These are phyloP conservation scores for Aureobasidium sp. DNA, from an alignment of 2,329 filamentous ascomycete species.

Conservation along the genomic window DNA sequence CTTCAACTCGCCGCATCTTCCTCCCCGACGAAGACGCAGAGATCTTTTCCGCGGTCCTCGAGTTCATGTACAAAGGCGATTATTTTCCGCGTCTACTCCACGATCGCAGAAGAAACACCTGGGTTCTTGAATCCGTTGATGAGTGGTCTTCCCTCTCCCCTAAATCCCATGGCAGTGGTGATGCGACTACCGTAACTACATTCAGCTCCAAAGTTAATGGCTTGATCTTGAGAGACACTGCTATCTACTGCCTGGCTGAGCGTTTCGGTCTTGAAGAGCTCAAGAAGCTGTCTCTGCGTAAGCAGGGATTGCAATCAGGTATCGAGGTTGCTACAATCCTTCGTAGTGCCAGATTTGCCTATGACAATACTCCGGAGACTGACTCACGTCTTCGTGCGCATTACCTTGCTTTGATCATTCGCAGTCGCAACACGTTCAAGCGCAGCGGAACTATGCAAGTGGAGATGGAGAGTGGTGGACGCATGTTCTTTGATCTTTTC, in stretches of 20 bases:
- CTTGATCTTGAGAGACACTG: conserved; percentile 89
- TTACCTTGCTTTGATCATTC: conserved; percentile 97
- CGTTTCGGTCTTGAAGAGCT: conserved; percentile 93
- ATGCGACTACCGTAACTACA: conserved; percentile 76
- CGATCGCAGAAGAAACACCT: conserved; percentile 87
- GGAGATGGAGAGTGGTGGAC: conserved; percentile 96
- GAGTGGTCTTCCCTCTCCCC: conserved; percentile 39
- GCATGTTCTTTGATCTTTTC: conserved; percentile 98
- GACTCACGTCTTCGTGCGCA: conserved; percentile 95
- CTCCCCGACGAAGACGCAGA: conserved; percentile 86
- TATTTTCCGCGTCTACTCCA: conserved; percentile 92
- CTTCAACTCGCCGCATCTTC: conserved; percentile 76
- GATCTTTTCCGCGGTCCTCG: conserved; percentile 92
- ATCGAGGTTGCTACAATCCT: conserved; percentile 94
- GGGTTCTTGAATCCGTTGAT: conserved; percentile 76
- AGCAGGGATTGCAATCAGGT: conserved; percentile 93
- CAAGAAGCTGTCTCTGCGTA: conserved; percentile 90
- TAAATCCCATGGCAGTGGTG: conserved; percentile 56
- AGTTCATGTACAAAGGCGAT: conserved; percentile 98
- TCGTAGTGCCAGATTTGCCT: conserved; percentile 93
- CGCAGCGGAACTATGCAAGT: conserved; percentile 98
- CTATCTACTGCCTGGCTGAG: conserved; percentile 93
- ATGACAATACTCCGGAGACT: conserved; percentile 93
- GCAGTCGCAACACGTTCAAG: conserved; percentile 98
- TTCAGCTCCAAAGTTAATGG: conserved; percentile 75